A percentile compares a stretch with the other conserved stretches of the same genome.
phyloP scores from a whole-genome alignment of 345 rosid species.

The Populus nigra region DNA sequence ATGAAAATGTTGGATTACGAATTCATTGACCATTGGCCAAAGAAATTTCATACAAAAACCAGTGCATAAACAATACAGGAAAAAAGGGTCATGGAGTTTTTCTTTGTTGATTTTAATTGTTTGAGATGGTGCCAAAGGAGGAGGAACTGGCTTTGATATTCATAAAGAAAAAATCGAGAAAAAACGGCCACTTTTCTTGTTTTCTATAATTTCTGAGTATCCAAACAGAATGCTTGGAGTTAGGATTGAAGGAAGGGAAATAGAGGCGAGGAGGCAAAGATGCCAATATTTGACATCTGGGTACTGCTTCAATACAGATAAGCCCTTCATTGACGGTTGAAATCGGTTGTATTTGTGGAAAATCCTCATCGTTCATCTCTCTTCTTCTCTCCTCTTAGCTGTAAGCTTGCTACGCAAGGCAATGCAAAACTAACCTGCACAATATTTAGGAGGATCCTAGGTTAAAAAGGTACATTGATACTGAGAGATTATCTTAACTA shows the following conservation, averaged over 20 bases:
- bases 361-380: background rate
- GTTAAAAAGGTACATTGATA: too few species aligned
- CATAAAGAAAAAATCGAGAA: background rate
- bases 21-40: slow-evolving; percentile 1
- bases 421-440: too few species aligned
- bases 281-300: background rate
- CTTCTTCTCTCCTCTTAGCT: background rate
- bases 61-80: too few species aligned
- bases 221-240: slow-evolving; percentile 26
- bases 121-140: too few species aligned
- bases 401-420: background rate
- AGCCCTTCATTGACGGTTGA: background rate
- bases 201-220: background rate
- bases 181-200: background rate
- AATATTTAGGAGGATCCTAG: too few species aligned
- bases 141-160: background rate
- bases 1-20: slow-evolving; percentile 12
- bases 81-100: too few species aligned
- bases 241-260: slow-evolving; percentile 16
- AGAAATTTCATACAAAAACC: slow-evolving; percentile 5
- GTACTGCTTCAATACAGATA: background rate
- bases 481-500: too few species aligned
- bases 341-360: background rate
- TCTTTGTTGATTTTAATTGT: too few species aligned
- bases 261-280: slow-evolving; percentile 17